These are phyloP conservation scores for Carpinus viminea DNA, from an alignment of 306 rosid species.

Conservation along the genomic window DNA sequence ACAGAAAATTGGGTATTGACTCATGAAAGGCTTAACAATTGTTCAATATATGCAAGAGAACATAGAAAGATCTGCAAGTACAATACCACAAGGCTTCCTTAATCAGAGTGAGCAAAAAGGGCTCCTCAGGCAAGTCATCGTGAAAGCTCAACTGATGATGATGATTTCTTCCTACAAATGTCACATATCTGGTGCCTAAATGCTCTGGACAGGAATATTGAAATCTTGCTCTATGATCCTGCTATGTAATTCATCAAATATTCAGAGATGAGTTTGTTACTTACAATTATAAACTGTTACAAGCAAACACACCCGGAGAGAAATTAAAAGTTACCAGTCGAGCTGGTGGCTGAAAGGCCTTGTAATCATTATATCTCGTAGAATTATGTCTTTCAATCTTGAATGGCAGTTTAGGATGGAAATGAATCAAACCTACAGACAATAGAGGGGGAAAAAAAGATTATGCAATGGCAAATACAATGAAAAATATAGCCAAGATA, in stretches of 20 bases:
- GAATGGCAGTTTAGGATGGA: conserved; percentile 37
- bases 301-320: neutral
- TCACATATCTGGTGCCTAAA: conserved; percentile 32
- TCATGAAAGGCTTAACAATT: neutral
- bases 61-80: neutral
- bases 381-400: conserved; percentile 18
- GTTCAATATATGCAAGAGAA: neutral
- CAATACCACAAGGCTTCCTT: conserved; percentile 60
- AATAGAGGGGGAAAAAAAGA: neutral
- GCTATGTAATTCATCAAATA: conserved; percentile 24
- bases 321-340: conserved; percentile 33
- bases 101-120: conserved; percentile 52
- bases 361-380: conserved; percentile 27
- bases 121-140: conserved; percentile 54
- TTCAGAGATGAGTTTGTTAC: conserved; percentile 13
- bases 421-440: conserved; percentile 41
- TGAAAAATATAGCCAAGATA: neutral
- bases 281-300: neutral
- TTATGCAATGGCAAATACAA: neutral
- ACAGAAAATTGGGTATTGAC: neutral
- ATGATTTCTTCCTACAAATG: conserved; percentile 41
- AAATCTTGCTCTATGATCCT: conserved; percentile 33
- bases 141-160: conserved; percentile 38
- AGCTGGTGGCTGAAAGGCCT: conserved; percentile 30
- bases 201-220: conserved; percentile 25